Percentiles rank a stretch among this genome's conserved stretches.
Evolutionary conservation across 2,329 filamentous ascomycete genomes (phyloP).

Genomic region (Colletotrichum kahawae): DNA sequence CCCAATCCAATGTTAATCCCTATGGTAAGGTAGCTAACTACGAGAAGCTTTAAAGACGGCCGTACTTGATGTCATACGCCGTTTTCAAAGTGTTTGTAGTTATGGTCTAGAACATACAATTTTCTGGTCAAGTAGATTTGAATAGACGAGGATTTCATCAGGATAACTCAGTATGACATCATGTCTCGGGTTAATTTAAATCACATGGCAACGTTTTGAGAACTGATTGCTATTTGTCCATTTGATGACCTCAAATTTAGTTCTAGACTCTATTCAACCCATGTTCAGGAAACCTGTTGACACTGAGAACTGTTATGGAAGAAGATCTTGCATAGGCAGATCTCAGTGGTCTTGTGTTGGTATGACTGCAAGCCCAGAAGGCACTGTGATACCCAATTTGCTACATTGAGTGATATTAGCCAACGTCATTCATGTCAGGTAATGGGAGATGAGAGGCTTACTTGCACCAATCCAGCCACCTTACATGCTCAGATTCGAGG

Average conservation of each 20-base stretch:
- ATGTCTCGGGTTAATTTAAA: background rate
- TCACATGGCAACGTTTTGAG: background rate
- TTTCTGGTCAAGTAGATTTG: background rate
- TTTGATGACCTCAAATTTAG: fast-evolving
- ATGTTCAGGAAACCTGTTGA: background rate
- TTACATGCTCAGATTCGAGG: background rate
- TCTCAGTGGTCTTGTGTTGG: background rate
- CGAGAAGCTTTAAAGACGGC: too few relatives aligned
- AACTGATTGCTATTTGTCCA: fast-evolving
- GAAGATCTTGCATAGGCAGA: background rate
- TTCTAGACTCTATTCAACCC: fast-evolving
- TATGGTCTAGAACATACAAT: background rate
- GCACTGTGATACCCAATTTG: background rate
- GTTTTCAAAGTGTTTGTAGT: too few relatives aligned
- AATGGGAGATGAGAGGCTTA: background rate
- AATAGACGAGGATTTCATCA: background rate
- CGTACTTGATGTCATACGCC: too few relatives aligned
- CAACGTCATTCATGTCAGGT: background rate
- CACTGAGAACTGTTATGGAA: fast-evolving
- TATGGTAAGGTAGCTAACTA: too few relatives aligned
- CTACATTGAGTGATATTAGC: background rate
- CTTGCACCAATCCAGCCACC: background rate
- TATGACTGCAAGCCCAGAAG: background rate
- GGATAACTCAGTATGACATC: background rate
- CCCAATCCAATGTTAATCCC: too few relatives aligned